Base-by-base conservation (phyloP, 768 basidiomycete genomes). In the Podaxis sp. region DNA sequence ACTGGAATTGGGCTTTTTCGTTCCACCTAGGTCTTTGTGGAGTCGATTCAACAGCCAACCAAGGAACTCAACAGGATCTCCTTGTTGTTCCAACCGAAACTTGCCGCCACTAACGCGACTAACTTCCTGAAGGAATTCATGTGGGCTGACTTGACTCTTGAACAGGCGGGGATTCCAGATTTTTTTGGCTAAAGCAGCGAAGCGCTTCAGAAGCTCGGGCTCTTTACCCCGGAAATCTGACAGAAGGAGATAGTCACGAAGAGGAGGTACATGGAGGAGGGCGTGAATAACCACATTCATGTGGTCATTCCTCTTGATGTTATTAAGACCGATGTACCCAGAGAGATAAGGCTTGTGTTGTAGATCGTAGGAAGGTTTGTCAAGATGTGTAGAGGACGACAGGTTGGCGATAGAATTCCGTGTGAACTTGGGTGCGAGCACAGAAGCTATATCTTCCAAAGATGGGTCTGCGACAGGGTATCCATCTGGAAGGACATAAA, bases 111-210 rank as follows among this genome's bases (percentile, higher is more conserved):
- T 96, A 54, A 90, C 89, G 66, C 94, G 83, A 67, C 90, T 89
- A 59, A 98, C 96, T 76, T 98, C 97, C 75, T 99, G 97, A 60
- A 99, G 77, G 73, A 98, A 95, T 73, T 99, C 97, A 73, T 99
- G 97, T n/a, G 97, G 97, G 67, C 90, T 93, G 68, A 98, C 95
- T 82, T 99, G 97, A 64, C 91, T 90, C 75, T 99, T 99, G 85
- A 99, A 99, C 60, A 96, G 77, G 55, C 89, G 81, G 8, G 96
- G 94, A 75, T 97, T 98, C 97, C 97, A 99, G 41, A 98, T 71
- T 75, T 98, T 95, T 74, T 94, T 94, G 2, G 93, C 89, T 19
- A 99, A 82, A 12, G 85, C 81, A 17, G 93, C 88, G 69, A 98
- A 93, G 24, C 97, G 88, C 69, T 87, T 90, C 46, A 98, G 79